Conservation (phyloP, 2,329 filamentous ascomycete genomes). For the Neofusicoccum sp. region DNA sequence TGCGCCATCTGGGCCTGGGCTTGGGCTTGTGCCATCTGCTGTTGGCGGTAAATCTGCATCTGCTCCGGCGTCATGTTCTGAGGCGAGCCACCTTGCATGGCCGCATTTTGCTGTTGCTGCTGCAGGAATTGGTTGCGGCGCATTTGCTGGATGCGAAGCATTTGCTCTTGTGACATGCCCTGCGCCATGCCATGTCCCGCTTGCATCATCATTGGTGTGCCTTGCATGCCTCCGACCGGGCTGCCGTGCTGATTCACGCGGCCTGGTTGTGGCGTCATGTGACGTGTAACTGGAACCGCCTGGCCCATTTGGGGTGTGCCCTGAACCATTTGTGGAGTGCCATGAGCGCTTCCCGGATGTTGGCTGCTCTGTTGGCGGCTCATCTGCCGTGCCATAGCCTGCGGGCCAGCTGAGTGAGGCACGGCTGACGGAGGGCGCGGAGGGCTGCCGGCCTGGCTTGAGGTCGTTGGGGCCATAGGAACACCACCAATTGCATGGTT, state of each 20-base stretch:
- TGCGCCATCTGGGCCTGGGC: slow-evolving; percentile 3
- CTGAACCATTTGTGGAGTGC: slow-evolving; percentile 39
- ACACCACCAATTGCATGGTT: slow-evolving; percentile 43
- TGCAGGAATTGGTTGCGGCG: slow-evolving; percentile 5
- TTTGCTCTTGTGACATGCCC: slow-evolving; percentile 10
- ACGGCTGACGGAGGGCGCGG: slow-evolving; percentile 38
- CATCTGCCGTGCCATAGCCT: slow-evolving; percentile 34
- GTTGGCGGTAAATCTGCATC: slow-evolving; percentile 24
- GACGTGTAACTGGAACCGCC: slow-evolving; percentile 35
- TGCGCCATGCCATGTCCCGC: slow-evolving; percentile 28
- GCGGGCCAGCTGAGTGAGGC: slow-evolving; percentile 31
- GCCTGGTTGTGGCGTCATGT: slow-evolving; percentile 38
- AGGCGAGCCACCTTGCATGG: slow-evolving; percentile 17
- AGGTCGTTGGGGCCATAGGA: slow-evolving; percentile 42
- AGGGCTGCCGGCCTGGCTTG: slow-evolving; percentile 39
- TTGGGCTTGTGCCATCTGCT: slow-evolving; percentile 10
- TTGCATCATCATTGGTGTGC: slow-evolving; percentile 38
- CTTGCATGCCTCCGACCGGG: slow-evolving; percentile 33
- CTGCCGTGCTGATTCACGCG: slow-evolving; percentile 37
- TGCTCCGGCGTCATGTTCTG: slow-evolving; percentile 37
- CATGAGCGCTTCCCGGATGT: slow-evolving; percentile 34
- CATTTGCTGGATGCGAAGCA: slow-evolving; percentile 11
- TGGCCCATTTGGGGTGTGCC: slow-evolving; percentile 39
- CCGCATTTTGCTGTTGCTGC: slow-evolving; percentile 15
- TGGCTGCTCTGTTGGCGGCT: slow-evolving; percentile 37